Evolutionary conservation across 2,329 filamentous ascomycete species (phyloP).

Genomic region (Thyridium curvatum): DNA sequence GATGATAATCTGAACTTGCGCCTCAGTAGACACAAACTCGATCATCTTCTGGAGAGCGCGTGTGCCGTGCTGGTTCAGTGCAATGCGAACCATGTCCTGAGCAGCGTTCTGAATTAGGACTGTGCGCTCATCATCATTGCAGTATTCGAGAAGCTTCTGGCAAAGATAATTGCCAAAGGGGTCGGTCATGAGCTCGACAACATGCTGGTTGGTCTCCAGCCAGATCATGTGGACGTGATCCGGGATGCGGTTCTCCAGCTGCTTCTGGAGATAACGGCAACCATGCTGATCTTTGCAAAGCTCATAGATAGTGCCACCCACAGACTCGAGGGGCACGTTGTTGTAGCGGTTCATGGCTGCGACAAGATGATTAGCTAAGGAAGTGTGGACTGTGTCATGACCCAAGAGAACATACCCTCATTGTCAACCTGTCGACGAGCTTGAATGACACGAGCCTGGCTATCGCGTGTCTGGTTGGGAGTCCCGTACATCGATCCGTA

Average conservation of each 20-base stretch:
- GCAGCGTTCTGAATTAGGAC: slow-evolving; percentile 86
- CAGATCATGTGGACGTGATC: slow-evolving; percentile 91
- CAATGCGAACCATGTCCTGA: slow-evolving; percentile 83
- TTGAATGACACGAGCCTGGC: slow-evolving; percentile 69
- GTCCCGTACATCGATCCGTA: slow-evolving; percentile 46
- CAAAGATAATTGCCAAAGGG: slow-evolving; percentile 99
- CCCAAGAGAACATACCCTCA: slow-evolving; percentile 47
- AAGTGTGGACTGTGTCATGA: slow-evolving; percentile 1
- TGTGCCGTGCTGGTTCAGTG: slow-evolving; percentile 94
- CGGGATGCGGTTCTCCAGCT: slow-evolving; percentile 82
- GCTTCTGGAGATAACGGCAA: slow-evolving; percentile 94
- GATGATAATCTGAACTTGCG: slow-evolving; percentile 85
- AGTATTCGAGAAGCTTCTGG: slow-evolving; percentile 95
- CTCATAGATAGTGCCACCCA: slow-evolving; percentile 77
- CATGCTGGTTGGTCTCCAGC: slow-evolving; percentile 85
- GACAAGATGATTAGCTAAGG: background rate
- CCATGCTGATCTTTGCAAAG: slow-evolving; percentile 98
- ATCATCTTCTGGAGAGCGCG: slow-evolving; percentile 99
- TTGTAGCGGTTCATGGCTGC: slow-evolving; percentile 72
- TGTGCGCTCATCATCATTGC: slow-evolving; percentile 91
- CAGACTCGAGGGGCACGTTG: slow-evolving; percentile 74
- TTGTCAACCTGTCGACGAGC: slow-evolving; percentile 69
- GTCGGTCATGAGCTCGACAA: slow-evolving; percentile 97
- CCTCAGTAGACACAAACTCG: slow-evolving; percentile 81
- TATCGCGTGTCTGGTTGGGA: slow-evolving; percentile 58